Base-by-base conservation (phyloP, 2,329 filamentous ascomycete genomes). In the Scedosporium aurantiacum region DNA sequence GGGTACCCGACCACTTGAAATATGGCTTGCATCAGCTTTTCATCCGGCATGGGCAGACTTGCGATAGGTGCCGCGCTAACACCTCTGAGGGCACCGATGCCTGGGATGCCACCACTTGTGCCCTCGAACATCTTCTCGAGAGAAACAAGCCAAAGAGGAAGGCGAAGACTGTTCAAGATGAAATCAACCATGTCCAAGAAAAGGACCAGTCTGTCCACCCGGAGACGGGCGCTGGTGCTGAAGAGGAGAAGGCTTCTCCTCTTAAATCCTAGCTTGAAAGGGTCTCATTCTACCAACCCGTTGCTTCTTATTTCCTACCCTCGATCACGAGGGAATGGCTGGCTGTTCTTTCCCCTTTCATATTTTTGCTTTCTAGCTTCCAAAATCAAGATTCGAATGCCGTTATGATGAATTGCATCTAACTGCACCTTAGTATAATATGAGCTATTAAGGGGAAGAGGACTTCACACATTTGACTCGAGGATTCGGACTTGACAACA, bases 41-140 rank as follows among this genome's bases (percentile, higher is more conserved):
- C 62, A 80, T 83, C 23, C 72, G 73, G 7, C 82, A 83, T 63
- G 81, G 81, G 0, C 75, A 79, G 64, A 70, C 68, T 1, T 83
- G 81, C 62, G 70, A 70, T 37, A 73, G 76, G 54, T 83, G 81
- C 66, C 74, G 72, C 61, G 71, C 73, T 58, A 70, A 66, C 27
- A 90, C 86, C 0, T 80, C 81, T 0, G 76, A 82, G 64, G 79
- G 79, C 1, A 86, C 81, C 58, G 78, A 79, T 27, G 81, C 80
- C 0, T 90, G 88, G 86, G 77, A 84, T 3, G 74, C 83, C 16
- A 81, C 69, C 1, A 66, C 70, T 5, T 78, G 76, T 59, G 75
- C 74, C 1, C 67, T 78, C 1, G 76, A 78, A 63, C 67, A 73
- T n/a, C 69, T 78, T 5, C 66, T 78, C 16, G 66, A 72, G 50